These are phyloP conservation scores for Carallia pectinifolia DNA, from an alignment of 345 rosid genomes.

Conservation along the genomic window DNA sequence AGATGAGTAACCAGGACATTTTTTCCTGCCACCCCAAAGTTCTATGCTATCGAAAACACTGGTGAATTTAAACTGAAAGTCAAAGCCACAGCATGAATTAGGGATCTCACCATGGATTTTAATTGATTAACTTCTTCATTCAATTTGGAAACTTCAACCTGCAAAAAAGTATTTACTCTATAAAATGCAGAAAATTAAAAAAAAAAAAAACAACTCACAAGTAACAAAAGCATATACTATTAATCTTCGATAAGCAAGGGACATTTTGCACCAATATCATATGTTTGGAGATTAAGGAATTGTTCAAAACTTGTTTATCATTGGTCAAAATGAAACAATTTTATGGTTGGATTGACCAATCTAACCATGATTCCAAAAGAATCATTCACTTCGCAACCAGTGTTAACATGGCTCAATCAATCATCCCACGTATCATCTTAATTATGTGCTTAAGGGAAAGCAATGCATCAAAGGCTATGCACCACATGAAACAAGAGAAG, in stretches of 20 bases:
- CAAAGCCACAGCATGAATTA: neutral
- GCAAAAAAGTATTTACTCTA: conserved; percentile 12
- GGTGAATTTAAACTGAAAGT: neutral
- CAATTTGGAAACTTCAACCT: conserved; percentile 48
- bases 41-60: neutral
- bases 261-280: too few relatives aligned
- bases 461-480: too few relatives aligned
- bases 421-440: too few relatives aligned
- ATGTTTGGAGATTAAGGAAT: too few relatives aligned
- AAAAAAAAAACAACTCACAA: neutral
- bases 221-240: neutral
- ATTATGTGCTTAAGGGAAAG: too few relatives aligned
- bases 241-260: neutral
- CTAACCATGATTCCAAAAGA: too few relatives aligned
- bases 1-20: neutral
- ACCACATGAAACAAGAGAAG: too few relatives aligned
- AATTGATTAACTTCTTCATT: conserved; percentile 35
- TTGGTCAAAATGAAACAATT: too few relatives aligned
- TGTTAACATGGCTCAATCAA: too few relatives aligned
- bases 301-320: too few relatives aligned
- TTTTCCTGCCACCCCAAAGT: neutral
- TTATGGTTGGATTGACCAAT: too few relatives aligned
- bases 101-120: conserved; percentile 32
- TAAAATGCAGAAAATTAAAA: neutral
- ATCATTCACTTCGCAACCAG: too few relatives aligned